Evolutionary conservation across 257 asterid species (phyloP), one percentile per base, ranked within the genome.

Genomic region (Solanum chiquidenum): DNA sequence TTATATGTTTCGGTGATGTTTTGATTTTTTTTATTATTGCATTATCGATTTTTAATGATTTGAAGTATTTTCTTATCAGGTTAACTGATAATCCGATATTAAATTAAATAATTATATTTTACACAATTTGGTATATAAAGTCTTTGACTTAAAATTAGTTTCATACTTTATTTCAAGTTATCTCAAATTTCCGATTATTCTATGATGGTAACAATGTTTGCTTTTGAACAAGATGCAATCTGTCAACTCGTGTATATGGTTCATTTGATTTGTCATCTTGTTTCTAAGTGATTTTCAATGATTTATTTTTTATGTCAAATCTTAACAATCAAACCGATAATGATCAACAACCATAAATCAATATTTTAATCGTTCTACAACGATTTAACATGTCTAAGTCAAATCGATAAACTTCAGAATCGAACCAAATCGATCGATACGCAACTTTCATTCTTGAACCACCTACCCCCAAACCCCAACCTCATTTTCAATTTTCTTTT

Each of bases 371-470:
- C 21, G 21, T 49, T 16, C 9, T 49, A 16, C 21, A 52, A 52
- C 1, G 4, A 6, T 55, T 55, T 20, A 55, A 18, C 4, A 55
- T 55, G 0, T 55, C 11, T 55, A 7, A 18, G 0, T 1, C 0
- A 0, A 18, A 55, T 7, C 10, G 64, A 55, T 55, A 55, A 55
- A 55, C 11, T 55, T 55, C 0, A 2, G 0, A 55, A 55, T 55
- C 1, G 1, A 55, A 55, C 2, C 64, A 49, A 14, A 49, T 49
- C 58, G 7, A 49, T 14, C 7, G 2, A 13, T 46, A 49, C 20
- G 0, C 7, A 13, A 5, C 3, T 49, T 55, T 55, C 25, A 55
- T 18, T 55, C 64, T 55, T 55, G 64, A 55, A 55, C 29, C 49
- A 35, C 82, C 82, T 9, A 73, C 82, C 18, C 14, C 31, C 49